Conservation (phyloP, 2,329 filamentous ascomycete genomes). For the Fusarium albidum region DNA sequence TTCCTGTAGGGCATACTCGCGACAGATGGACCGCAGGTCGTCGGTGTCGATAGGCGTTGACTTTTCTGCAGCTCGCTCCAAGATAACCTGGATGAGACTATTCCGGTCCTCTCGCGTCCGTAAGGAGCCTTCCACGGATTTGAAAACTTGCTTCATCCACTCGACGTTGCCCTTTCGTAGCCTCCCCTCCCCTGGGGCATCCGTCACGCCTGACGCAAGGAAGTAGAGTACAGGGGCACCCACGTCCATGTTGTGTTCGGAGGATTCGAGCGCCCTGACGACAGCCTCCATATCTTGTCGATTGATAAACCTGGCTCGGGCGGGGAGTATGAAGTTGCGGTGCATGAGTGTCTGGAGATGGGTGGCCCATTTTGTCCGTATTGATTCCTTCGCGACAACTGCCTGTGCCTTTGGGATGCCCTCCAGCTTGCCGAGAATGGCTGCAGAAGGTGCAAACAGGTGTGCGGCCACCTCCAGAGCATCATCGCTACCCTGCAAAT, state of each 20-base stretch:
- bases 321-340: slow-evolving; percentile 60
- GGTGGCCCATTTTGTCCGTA: slow-evolving; percentile 50
- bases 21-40: slow-evolving; percentile 54
- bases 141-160: slow-evolving; percentile 50
- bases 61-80: slow-evolving; percentile 41
- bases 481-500: slow-evolving; percentile 59
- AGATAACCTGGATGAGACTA: slow-evolving; percentile 41
- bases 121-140: slow-evolving; percentile 42
- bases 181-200: slow-evolving; percentile 36
- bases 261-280: slow-evolving; percentile 50
- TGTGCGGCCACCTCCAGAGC: slow-evolving; percentile 57
- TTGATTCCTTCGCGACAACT: slow-evolving; percentile 14
- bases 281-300: slow-evolving; percentile 52
- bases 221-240: slow-evolving; percentile 56
- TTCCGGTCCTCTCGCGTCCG: slow-evolving; percentile 36
- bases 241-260: slow-evolving; percentile 45
- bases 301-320: slow-evolving; percentile 56
- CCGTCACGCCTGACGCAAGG: slow-evolving; percentile 45
- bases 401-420: slow-evolving; percentile 35
- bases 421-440: slow-evolving; percentile 52
- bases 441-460: slow-evolving; percentile 50
- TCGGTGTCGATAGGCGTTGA: slow-evolving; percentile 49
- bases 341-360: slow-evolving; percentile 60
- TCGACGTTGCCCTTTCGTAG: slow-evolving; percentile 47
- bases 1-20: slow-evolving; percentile 49